Evolutionary conservation across 2,329 filamentous ascomycete species (phyloP), one percentile per base, ranked within the genome.

Genomic region (Paraphoma chrysanthemicola): DNA sequence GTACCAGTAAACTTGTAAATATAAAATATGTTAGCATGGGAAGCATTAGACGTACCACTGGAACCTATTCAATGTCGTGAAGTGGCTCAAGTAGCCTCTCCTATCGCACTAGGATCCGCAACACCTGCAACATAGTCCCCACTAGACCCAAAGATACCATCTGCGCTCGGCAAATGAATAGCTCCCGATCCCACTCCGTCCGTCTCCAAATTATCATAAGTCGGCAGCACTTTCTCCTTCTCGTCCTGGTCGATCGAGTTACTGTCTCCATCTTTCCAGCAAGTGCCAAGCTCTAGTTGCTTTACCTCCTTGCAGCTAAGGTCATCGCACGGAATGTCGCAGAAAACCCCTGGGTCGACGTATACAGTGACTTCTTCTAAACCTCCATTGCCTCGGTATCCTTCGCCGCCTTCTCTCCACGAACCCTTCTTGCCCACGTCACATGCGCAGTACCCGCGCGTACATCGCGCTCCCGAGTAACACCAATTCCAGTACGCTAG

Each of bases 301-400:
- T 45, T 33, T n/a, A 59, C 63, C 49, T 64, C 59, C 14, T 29
- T 48, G 36, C 61, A 66, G 10, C 54, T 54, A 41, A 52, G 16
- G 6, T n/a, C 39, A 18, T 59, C 52, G 28, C 61, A 66, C 10
- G 33, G 39, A 2, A 49, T 44, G 43, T 54, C 53, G 36, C 63
- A 64, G 18, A 33, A 54, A 7, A 54, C 29, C 3, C 50, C 54
- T 2, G 48, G 23, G 44, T 56, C 46, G 2, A 58, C 44, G 46
- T 58, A 64, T 17, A 66, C 57, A 6, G 59, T 64, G 12, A 61
- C 42, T 2, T 50, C 50, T 8, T 57, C 51, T 6, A 60, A 42
- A 6, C 45, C 57, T 6, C 42, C 42, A 14, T 44, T 48, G 2
- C 57, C 57, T 3, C 59, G 33, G 1, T 60, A 33, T 12, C 30